Evolutionary conservation across 352 stramenopile genomes (phyloP).

Genomic region (Ophiocytium majus): DNA sequence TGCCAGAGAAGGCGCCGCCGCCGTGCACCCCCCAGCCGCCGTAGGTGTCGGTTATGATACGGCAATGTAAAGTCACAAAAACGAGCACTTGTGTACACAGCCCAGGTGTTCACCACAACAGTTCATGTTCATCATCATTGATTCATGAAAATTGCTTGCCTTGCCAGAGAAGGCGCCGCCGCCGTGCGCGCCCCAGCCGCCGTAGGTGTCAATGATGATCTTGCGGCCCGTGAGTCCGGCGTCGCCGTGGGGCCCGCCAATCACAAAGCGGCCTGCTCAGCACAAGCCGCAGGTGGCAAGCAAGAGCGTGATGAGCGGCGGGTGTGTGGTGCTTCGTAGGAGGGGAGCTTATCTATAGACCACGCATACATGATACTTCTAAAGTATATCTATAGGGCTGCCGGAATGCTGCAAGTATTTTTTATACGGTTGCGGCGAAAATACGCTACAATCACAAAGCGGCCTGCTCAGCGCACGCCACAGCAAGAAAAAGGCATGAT

Average conservation of each 20-base stretch:
- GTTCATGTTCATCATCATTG: no score
- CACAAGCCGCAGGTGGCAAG: constrained; percentile 60
- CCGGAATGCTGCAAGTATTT: no score
- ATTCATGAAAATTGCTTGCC: background rate
- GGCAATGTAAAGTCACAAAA: no score
- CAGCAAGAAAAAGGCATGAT: no score
- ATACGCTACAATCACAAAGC: constrained; percentile 99
- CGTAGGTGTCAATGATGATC: constrained; percentile 96
- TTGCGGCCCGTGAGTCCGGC: constrained; percentile 97
- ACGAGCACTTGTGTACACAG: no score
- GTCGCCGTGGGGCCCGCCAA: constrained; percentile 97
- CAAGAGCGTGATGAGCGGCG: no score
- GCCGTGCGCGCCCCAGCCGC: constrained; percentile 96
- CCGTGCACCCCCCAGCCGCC: constrained; percentile 97
- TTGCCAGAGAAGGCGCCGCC: constrained; percentile 94
- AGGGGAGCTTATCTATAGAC: no score
- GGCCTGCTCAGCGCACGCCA: constrained; percentile 78
- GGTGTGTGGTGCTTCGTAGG: no score
- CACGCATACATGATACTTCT: no score
- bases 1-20: constrained; percentile 94
- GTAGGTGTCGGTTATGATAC: constrained; percentile 82
- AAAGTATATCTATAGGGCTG: no score
- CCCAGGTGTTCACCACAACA: no score
- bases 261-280: constrained; percentile 95
- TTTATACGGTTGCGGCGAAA: no score